Evolutionary conservation across 1,284 basidiomycete species (phyloP).

Genomic region (Wolfiporia cocos): DNA sequence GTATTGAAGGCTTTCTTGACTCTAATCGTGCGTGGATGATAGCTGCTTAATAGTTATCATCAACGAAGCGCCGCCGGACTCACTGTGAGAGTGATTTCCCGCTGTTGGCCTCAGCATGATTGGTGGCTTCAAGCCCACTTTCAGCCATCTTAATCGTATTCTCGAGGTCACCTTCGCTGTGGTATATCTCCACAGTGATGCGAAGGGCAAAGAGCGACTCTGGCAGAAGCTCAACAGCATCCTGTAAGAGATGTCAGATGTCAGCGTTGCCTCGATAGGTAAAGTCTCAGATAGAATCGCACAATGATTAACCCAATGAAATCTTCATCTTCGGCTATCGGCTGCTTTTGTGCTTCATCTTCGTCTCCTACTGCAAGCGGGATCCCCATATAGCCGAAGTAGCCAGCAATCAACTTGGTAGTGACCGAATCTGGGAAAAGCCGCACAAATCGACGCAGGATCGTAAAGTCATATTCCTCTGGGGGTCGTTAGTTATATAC

Average conservation of each 20-base stretch:
- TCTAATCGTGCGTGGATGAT: conserved; percentile 28
- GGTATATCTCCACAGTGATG: conserved; percentile 68
- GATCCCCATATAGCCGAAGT: conserved; percentile 59
- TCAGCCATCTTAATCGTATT: conserved; percentile 71
- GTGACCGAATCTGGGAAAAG: conserved; percentile 64
- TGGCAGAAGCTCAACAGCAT: conserved; percentile 47
- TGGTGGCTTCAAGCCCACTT: conserved; percentile 57
- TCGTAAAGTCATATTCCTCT: conserved; percentile 61
- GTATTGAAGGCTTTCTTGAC: conserved; percentile 58
- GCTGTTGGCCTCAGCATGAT: conserved; percentile 50
- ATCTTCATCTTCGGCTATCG: conserved; percentile 33
- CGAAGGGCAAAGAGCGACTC: conserved; percentile 71
- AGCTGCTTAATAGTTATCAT: conserved; percentile 1
- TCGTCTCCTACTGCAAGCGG: conserved; percentile 32
- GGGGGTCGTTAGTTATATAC: no score
- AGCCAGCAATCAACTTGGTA: conserved; percentile 59
- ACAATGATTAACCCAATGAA: conserved; percentile 52
- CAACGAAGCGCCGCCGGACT: conserved; percentile 13
- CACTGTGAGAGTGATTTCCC: conserved; percentile 53
- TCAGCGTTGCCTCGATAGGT: no score
- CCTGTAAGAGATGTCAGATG: conserved; percentile 35
- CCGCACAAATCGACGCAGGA: conserved; percentile 59
- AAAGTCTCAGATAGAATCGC: no score
- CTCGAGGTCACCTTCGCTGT: conserved; percentile 72
- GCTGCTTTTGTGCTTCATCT: conserved; percentile 23